phyloP scores from a whole-genome alignment of 306 rosid genomes.

The Fragaria vesca region DNA sequence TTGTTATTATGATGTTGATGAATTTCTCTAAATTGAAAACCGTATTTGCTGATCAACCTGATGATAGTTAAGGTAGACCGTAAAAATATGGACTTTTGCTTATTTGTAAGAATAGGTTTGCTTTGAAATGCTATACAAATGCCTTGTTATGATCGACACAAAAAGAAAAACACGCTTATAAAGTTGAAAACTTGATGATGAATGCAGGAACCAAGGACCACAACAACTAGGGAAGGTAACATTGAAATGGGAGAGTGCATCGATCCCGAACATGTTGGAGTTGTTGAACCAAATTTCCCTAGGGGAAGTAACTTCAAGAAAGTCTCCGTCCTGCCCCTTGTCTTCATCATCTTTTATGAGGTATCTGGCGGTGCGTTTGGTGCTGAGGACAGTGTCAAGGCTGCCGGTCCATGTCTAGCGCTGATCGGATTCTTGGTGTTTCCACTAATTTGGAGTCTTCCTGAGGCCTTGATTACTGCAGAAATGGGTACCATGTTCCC shows the following conservation, averaged over 20 bases:
- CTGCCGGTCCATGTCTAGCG: slow-evolving; percentile 92
- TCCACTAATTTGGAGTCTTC: slow-evolving; percentile 90
- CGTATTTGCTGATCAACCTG: too few species aligned
- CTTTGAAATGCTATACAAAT: not conserved
- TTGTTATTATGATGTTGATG: not conserved
- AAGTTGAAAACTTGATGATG: slow-evolving; percentile 8
- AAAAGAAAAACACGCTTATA: not conserved
- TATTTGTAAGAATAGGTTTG: not conserved
- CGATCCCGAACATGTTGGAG: slow-evolving; percentile 37
- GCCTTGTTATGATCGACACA: not conserved
- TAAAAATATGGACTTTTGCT: not conserved
- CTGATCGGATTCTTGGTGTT: slow-evolving; percentile 74
- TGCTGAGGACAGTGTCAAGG: slow-evolving; percentile 74
- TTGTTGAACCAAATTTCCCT: slow-evolving; percentile 49
- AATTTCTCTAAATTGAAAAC: too few species aligned
- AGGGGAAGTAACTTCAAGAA: slow-evolving; percentile 42
- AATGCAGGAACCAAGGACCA: slow-evolving; percentile 57
- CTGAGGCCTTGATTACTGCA: slow-evolving; percentile 88
- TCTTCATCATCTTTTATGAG: slow-evolving; percentile 92
- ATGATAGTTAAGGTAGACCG: not conserved
- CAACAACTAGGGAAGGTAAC: slow-evolving; percentile 40
- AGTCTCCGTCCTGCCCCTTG: slow-evolving; percentile 75
- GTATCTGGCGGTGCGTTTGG: slow-evolving; percentile 98
- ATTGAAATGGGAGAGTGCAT: slow-evolving; percentile 51
- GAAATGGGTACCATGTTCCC: slow-evolving; percentile 99